A percentile compares a stretch with the other conserved stretches of the same genome.
Conservation (phyloP, 2,329 filamentous ascomycete species). For the Alternaria solani region DNA sequence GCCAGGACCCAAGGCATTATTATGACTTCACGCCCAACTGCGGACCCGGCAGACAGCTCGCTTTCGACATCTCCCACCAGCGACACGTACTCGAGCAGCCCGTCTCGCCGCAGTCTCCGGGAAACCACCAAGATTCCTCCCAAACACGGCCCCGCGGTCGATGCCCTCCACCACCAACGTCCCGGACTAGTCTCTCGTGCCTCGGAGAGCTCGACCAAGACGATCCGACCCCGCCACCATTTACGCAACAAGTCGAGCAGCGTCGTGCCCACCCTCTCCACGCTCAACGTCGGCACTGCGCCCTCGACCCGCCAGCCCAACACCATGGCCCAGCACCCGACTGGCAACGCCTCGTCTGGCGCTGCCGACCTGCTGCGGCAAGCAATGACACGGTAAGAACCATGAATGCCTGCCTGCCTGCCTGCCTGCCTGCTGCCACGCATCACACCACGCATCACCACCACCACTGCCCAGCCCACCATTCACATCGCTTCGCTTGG, state of each 20-base stretch:
- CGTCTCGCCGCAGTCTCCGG: constrained; percentile 21
- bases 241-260: constrained; percentile 52
- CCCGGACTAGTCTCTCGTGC: constrained; percentile 45
- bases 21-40: constrained; percentile 45
- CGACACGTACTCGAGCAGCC: constrained; percentile 24
- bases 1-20: constrained; percentile 41
- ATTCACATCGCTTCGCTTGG: constrained; percentile 27
- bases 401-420: not conserved
- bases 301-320: constrained; percentile 39
- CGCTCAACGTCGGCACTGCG: constrained; percentile 39
- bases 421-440: not conserved
- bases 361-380: constrained; percentile 67
- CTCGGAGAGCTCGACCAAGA: constrained; percentile 39
- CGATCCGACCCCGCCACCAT: constrained; percentile 42
- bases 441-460: not conserved
- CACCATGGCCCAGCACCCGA: constrained; percentile 44
- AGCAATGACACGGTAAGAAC: constrained; percentile 64
- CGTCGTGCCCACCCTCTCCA: constrained; percentile 57
- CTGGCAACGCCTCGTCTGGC: constrained; percentile 56
- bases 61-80: constrained; percentile 22
- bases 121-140: constrained; percentile 31
- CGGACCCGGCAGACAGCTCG: constrained; percentile 30
- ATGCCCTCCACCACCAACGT: constrained; percentile 39
- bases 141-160: constrained; percentile 29
- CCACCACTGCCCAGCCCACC: not conserved